Conservation (phyloP, 139 green algal genomes). For the Chlorella sorokiniana region DNA sequence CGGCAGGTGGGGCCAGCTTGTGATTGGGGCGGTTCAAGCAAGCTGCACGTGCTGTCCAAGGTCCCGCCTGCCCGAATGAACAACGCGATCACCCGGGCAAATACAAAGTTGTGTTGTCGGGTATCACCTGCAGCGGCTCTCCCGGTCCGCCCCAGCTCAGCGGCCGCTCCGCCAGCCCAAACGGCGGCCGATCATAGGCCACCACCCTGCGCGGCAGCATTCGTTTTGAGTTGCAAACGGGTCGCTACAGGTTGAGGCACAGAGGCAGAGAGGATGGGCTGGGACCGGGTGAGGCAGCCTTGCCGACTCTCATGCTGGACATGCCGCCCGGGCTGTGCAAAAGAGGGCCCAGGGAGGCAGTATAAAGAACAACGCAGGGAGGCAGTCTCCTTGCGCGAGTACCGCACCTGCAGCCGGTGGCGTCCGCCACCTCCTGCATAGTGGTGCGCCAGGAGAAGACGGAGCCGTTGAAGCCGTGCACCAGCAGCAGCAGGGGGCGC, state of each 20-base stretch:
- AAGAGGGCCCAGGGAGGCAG: background rate
- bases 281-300: too few relatives aligned
- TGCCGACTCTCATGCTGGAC: too few relatives aligned
- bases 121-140: too few relatives aligned
- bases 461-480: constrained; percentile 73
- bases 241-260: background rate
- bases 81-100: too few relatives aligned
- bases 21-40: too few relatives aligned
- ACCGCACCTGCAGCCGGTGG: constrained; percentile 32
- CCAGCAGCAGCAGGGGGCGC: constrained; percentile 55
- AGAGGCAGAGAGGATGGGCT: too few relatives aligned
- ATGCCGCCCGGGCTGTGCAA: too few relatives aligned
- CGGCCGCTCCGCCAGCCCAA: constrained; percentile 64
- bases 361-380: background rate
- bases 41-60: too few relatives aligned
- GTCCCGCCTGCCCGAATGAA: too few relatives aligned
- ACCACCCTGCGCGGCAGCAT: constrained; percentile 40
- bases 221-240: background rate
- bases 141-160: constrained; percentile 44
- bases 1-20: too few relatives aligned
- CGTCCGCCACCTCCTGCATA: constrained; percentile 38
- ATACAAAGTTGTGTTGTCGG: too few relatives aligned
- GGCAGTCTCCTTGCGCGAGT: background rate
- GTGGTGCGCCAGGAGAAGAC: constrained; percentile 59
- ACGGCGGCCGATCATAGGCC: constrained; percentile 73